phyloP scores from a whole-genome alignment of 768 basidiomycete species.

The Xerocomellus amylosporus region DNA sequence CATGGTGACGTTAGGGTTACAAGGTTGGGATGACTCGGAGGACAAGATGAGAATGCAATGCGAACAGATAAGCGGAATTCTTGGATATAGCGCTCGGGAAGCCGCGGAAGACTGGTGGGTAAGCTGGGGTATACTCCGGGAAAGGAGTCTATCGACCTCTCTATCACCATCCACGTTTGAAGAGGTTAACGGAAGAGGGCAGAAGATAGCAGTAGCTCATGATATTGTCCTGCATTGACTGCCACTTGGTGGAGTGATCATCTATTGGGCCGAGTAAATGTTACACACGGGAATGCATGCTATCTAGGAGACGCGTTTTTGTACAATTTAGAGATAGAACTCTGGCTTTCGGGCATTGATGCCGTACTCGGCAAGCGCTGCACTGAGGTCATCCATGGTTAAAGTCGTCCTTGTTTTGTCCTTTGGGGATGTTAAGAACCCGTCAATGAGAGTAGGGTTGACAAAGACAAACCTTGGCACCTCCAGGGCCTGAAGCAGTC shows the following conservation, averaged over 20 bases:
- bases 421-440: conserved; percentile 35
- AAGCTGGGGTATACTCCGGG: conserved; percentile 46
- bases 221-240: neutral
- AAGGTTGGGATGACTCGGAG: conserved; percentile 48
- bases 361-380: conserved; percentile 93
- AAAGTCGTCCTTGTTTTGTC: conserved; percentile 91
- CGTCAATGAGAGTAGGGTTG: conserved; percentile 1
- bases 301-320: neutral
- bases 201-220: neutral
- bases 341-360: conserved; percentile 93
- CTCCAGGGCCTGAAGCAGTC: conserved; percentile 52
- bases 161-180: neutral
- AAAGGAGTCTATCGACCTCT: conserved; percentile 26
- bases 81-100: conserved; percentile 49
- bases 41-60: conserved; percentile 45
- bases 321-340: conserved; percentile 66
- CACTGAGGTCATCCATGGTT: conserved; percentile 95
- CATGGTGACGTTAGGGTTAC: conserved; percentile 11
- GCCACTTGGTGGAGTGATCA: neutral
- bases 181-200: neutral
- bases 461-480: conserved; percentile 54
- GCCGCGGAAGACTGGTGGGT: conserved; percentile 61
- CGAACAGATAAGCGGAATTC: conserved; percentile 48
- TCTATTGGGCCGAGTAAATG: conserved; percentile 2
- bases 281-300: neutral